Evolutionary conservation across 768 basidiomycete species (phyloP).

Genomic region (Panaeolus cyanescens): DNA sequence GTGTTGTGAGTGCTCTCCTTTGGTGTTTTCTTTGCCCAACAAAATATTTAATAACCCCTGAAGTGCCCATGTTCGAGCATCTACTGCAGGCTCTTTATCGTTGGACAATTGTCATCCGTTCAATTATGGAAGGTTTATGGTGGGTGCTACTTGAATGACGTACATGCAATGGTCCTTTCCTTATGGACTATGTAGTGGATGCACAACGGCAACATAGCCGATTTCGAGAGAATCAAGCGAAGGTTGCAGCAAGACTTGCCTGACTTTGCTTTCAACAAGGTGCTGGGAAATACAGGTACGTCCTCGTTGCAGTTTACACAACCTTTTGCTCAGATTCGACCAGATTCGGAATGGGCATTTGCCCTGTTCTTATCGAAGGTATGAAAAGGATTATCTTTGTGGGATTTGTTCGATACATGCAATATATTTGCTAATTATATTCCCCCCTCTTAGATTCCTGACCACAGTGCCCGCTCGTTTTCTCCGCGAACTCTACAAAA

Average conservation of each 20-base stretch:
- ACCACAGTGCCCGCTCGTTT: conserved; percentile 77
- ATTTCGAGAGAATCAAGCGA: conserved; percentile 82
- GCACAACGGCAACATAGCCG: conserved; percentile 95
- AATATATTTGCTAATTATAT: conserved; percentile 6
- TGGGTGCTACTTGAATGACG: conserved; percentile 29
- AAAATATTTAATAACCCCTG: not conserved
- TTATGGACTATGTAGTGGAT: conserved; percentile 69
- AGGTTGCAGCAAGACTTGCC: conserved; percentile 72
- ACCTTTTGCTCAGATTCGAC: conserved; percentile 2
- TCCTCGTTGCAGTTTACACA: not conserved
- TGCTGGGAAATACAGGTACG: conserved; percentile 90
- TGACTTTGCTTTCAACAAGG: conserved; percentile 84
- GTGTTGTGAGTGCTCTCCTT: conserved; percentile 70
- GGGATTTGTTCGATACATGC: not conserved
- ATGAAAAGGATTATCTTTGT: conserved; percentile 7
- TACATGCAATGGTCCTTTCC: not conserved
- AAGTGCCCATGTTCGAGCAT: conserved; percentile 91
- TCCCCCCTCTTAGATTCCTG: conserved; percentile 71
- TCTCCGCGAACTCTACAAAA: conserved; percentile 69
- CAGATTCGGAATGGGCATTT: conserved; percentile 98
- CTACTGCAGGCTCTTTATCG: conserved; percentile 89
- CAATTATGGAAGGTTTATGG: conserved; percentile 90
- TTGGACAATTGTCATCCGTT: conserved; percentile 97
- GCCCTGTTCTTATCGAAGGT: conserved; percentile 88
- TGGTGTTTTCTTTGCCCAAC: not conserved